Evolutionary conservation across 352 stramenopile species (phyloP).

Genomic region (Globisporangium emineosum): DNA sequence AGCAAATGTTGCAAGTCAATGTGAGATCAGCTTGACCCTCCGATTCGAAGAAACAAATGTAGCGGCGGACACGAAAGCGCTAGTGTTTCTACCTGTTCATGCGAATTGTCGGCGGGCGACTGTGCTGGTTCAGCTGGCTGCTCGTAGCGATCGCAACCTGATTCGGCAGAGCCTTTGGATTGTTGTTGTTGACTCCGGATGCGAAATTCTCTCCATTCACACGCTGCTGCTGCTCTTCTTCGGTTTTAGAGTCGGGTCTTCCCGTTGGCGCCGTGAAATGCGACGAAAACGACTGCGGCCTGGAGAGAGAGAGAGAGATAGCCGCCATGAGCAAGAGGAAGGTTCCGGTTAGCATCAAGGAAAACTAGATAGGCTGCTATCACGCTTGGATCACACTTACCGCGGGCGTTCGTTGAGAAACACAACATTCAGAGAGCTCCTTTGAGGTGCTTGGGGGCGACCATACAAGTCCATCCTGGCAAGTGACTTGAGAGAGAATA

Average conservation of each 20-base stretch:
- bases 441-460: constrained; percentile 27
- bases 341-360: not conserved
- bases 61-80: not conserved
- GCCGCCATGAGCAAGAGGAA: no score
- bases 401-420: constrained; percentile 43
- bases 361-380: not conserved
- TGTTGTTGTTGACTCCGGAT: not conserved
- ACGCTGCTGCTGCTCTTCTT: constrained; percentile 10
- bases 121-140: constrained; percentile 18
- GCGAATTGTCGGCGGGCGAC: not conserved
- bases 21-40: not conserved
- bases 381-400: constrained; percentile 14
- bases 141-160: not conserved
- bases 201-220: constrained; percentile 6
- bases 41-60: not conserved
- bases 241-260: constrained; percentile 6
- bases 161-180: not conserved
- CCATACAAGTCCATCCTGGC: constrained; percentile 41
- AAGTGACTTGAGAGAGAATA: not conserved
- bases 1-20: not conserved
- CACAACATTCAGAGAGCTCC: constrained; percentile 23
- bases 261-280: constrained; percentile 20
- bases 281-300: constrained; percentile 29
- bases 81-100: constrained; percentile 11
- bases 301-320: constrained; percentile 5